Base-by-base conservation (phyloP, 495 filamentous ascomycete species). In the Clohesyomyces aquaticus region DNA sequence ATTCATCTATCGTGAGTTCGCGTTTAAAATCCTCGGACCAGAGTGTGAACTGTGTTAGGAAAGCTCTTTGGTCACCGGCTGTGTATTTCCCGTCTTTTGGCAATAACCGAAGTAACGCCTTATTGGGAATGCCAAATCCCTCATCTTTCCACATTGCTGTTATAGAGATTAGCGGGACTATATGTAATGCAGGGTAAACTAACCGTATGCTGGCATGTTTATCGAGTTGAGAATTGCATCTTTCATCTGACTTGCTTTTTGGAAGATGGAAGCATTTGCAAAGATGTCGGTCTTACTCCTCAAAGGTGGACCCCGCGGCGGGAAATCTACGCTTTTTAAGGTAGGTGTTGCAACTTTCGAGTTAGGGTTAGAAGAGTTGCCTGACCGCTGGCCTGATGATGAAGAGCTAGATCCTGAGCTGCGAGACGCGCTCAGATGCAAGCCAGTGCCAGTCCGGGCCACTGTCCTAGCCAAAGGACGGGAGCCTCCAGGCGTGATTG, bases 211-310 rank as follows among this genome's bases (percentile, higher is more conserved):
- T 9, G 88, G 87, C 46, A 87, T 82, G 54, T 85, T 80, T 49
- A 87, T 87, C 38, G 81, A 82, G 65, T 90, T 85, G 4, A 90
- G 74, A 26, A 90, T 79, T 11, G 85, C 85, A 75, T 90, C 88
- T 67, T 89, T 89, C 78, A 91, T 81, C 50, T 83, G 75, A 27
- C 78, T 82, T 42, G 87, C 77, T 70, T 89, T 91, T 65, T 88
- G 82, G 16, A 88, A 74, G 1, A 82, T 76, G 6, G 85, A 83
- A 16, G 86, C 85, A 19, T 81, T 71, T 50, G 78, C 78, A 4
- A 82, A 76, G 8, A 76, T 67, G 18, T 78, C 72, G 2, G 77
- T 72, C 38, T 74, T 76, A 0, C 78, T 54, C 19, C 41, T 57
- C 32, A 51, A 73, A 1, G 87, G 87, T 3, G 85, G 83, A 2